Conservation (phyloP, 257 asterid genomes). For the Capsicum chinense region DNA sequence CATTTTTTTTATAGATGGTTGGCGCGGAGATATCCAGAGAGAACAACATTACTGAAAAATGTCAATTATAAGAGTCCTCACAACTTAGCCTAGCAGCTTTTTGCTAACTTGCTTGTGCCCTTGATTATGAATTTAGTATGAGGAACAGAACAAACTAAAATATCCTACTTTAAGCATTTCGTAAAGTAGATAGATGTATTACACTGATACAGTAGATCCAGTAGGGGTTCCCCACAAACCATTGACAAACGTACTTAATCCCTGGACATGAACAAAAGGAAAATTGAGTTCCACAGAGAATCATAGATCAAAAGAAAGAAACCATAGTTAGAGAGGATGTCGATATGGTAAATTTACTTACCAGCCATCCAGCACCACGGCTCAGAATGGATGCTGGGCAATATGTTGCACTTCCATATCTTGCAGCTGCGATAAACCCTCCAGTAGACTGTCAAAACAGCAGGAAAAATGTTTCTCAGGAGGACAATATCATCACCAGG, state of each 20-base stretch:
- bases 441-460: conserved; percentile 72
- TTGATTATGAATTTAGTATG: background rate
- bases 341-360: conserved; percentile 26
- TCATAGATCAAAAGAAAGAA: background rate
- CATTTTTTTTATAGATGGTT: background rate
- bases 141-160: background rate
- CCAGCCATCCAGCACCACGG: conserved; percentile 99
- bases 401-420: conserved; percentile 82
- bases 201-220: conserved; percentile 96
- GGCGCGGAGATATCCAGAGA: background rate
- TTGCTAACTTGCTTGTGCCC: background rate
- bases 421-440: conserved; percentile 82
- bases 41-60: background rate
- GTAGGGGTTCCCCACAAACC: conserved; percentile 84
- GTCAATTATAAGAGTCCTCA: background rate
- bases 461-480: background rate
- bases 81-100: conserved; percentile 5
- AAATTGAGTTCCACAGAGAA: background rate
- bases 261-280: conserved; percentile 52
- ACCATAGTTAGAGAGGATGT: background rate
- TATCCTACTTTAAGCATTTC: background rate
- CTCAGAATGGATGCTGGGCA: conserved; percentile 74
- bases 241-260: conserved; percentile 74
- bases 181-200: conserved; percentile 34
- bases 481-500: background rate